phyloP scores from a whole-genome alignment of 805 yeast species.

The Torulaspora franciscae region DNA sequence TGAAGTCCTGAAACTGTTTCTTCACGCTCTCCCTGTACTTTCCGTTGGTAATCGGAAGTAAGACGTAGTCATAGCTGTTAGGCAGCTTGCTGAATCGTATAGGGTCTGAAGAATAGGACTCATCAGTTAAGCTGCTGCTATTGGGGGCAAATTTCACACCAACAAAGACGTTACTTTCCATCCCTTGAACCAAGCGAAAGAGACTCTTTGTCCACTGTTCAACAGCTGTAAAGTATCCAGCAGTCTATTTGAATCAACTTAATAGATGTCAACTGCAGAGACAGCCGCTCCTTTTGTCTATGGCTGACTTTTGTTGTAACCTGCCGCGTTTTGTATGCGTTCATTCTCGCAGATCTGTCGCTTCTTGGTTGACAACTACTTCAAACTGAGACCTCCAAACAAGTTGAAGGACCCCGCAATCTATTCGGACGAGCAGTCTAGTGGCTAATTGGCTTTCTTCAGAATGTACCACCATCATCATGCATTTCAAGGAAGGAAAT shows the following conservation, averaged over 20 bases:
- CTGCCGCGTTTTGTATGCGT: not conserved
- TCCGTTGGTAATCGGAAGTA: slow-evolving; percentile 52
- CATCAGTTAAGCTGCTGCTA: slow-evolving; percentile 12
- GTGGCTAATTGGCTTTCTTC: not conserved
- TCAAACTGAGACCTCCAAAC: not conserved
- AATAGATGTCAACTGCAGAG: not conserved
- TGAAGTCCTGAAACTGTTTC: slow-evolving; percentile 33
- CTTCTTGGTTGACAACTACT: not conserved
- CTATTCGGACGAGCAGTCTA: not conserved
- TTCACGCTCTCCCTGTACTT: slow-evolving; percentile 44
- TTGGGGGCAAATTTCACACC: slow-evolving; percentile 44
- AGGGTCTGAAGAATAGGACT: not conserved
- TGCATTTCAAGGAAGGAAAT: slow-evolving; percentile 50
- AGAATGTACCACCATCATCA: slow-evolving; percentile 34
- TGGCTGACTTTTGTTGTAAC: not conserved
- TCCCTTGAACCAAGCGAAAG: slow-evolving; percentile 2
- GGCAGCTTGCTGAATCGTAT: slow-evolving; percentile 8
- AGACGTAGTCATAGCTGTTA: slow-evolving; percentile 45
- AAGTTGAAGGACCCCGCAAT: not conserved
- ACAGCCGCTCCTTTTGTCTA: not conserved
- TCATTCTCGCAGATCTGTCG: not conserved
- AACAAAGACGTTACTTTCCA: slow-evolving; percentile 37
- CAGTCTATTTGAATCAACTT: not conserved
- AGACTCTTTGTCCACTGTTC: not conserved
- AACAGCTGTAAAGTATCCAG: not conserved